Evolutionary conservation across 2,329 filamentous ascomycete genomes (phyloP), one percentile per base, ranked within the genome.

Genomic region (Huntiella moniliformis): DNA sequence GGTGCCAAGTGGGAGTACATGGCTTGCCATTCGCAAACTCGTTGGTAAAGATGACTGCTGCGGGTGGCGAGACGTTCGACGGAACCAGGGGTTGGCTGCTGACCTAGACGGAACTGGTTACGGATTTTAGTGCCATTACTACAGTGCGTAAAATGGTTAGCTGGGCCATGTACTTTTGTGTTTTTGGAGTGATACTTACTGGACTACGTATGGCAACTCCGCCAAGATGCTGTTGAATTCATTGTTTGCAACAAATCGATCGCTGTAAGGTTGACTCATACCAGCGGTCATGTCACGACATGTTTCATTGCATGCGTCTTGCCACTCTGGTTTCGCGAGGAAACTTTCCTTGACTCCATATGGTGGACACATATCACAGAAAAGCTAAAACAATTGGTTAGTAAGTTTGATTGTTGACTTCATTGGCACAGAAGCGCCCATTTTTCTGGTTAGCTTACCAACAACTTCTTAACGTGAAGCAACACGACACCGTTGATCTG

Each of bases 401-500:
- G 22, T 28, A 28, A 28, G 22, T 28, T 28, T 28, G 5, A 28
- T 28, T 28, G 6, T 28, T 10, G 1, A 7, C 22, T 28, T 28
- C 22, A 28, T 28, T 28, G 6, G 7, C 22, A 28, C 22, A 28
- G 22, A 28, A 28, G 22, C 22, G 22, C 22, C 22, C 22, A 28
- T 28, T 28, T 28, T 28, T 5, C 17, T 39, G 38, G 16, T 8
- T 31, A 6, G 57, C 59, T 38, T 53, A 62, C 61, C 38, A 64
- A 53, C 38, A 64, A 53, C 6, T 57, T 57, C 28, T 61, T 58
- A 45, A 63, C 61, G 3, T 61, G 58, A 11, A 62, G 53, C 13
- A 65, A 51, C 54, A 65, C 59, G 12, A 57, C 53, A n/a, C 57
- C 57, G 50, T 63, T 61, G 52, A 60, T 61, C 3, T 56, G 54